Percentiles rank a stretch among this genome's conserved stretches.
These are phyloP conservation scores for Odonthalia washingtoniensis DNA, from an alignment of 31 red algal species.

Conservation along the genomic window DNA sequence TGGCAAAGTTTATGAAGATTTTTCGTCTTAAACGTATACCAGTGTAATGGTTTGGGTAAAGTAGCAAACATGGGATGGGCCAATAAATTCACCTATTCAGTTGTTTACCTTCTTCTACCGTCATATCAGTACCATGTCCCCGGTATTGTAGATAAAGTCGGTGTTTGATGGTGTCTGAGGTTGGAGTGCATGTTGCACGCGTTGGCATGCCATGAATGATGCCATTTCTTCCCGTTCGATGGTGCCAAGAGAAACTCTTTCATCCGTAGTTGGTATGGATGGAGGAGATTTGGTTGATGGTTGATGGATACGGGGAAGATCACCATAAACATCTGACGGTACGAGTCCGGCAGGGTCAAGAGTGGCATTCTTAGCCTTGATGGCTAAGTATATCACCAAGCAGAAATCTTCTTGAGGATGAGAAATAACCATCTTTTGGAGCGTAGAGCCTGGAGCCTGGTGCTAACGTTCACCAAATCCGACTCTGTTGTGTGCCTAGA, in stretches of 20 bases:
- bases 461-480: slow-evolving; percentile 54
- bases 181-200: neutral
- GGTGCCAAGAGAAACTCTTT: neutral
- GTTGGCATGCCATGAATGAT: neutral
- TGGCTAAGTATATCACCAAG: neutral
- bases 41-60: neutral
- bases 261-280: neutral
- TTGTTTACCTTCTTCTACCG: slow-evolving; percentile 12
- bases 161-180: neutral
- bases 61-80: neutral
- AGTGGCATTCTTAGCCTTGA: slow-evolving; percentile 50
- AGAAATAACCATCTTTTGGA: slow-evolving; percentile 28
- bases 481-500: slow-evolving; percentile 35
- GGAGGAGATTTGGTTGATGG: neutral
- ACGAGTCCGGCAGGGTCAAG: slow-evolving; percentile 37
- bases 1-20: no score
- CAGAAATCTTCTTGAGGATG: neutral
- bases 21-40: slow-evolving; percentile 16
- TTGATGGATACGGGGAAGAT: neutral
- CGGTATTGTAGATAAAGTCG: neutral
- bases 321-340: slow-evolving; percentile 45
- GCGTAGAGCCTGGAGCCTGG: slow-evolving; percentile 8
- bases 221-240: neutral
- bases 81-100: slow-evolving; percentile 5
- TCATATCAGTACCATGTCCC: neutral